Conservation (phyloP, 2,329 filamentous ascomycete species). For the Colletotrichum tanaceti region DNA sequence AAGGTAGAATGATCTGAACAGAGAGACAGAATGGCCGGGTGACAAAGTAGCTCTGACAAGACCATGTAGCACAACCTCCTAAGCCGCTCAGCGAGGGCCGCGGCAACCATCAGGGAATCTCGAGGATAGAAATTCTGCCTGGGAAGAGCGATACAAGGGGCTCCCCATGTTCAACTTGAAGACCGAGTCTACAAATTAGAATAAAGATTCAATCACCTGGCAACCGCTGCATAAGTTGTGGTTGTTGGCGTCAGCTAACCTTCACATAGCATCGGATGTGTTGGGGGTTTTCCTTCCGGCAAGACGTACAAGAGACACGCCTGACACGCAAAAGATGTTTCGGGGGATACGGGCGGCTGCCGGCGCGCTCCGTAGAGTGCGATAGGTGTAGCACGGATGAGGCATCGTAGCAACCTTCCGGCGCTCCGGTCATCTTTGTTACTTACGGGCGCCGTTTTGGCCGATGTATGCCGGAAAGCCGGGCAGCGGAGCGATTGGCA, state of each 20-base stretch:
- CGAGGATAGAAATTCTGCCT: conserved; percentile 84
- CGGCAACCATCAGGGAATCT: conserved; percentile 82
- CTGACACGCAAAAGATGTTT: conserved; percentile 12
- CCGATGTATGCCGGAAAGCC: conserved; percentile 31
- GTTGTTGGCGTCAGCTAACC: conserved; percentile 8
- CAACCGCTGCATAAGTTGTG: background rate
- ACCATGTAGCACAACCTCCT: conserved; percentile 82
- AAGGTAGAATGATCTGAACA: background rate
- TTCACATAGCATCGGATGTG: conserved; percentile 29
- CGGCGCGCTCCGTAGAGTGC: conserved; percentile 14
- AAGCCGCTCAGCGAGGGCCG: conserved; percentile 78
- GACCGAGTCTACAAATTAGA: background rate
- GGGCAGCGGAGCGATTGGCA: background rate
- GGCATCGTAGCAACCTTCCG: conserved; percentile 15
- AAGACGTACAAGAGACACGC: conserved; percentile 28
- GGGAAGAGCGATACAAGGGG: conserved; percentile 62
- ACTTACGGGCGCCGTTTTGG: background rate
- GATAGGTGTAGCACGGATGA: conserved; percentile 20
- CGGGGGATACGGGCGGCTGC: conserved; percentile 7
- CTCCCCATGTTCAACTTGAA: conserved; percentile 47
- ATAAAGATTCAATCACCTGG: too few relatives aligned
- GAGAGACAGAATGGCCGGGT: conserved; percentile 11
- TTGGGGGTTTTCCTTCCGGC: conserved; percentile 27
- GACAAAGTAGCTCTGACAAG: conserved; percentile 77
- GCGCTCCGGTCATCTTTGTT: background rate